Base-by-base conservation (phyloP, 768 basidiomycete genomes). In the Leucogyrophana mollusca region DNA sequence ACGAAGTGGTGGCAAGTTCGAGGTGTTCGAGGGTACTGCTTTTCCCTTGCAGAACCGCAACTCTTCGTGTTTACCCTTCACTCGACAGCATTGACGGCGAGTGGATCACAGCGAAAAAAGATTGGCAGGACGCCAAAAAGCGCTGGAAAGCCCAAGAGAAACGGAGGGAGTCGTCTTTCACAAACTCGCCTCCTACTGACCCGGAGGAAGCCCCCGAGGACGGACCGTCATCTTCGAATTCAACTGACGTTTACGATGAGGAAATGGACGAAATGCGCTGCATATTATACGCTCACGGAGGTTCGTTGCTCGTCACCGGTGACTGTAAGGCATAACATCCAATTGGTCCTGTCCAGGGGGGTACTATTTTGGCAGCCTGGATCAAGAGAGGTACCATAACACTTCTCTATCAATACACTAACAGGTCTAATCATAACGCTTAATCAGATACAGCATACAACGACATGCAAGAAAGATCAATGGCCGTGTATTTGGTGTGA, bases 1-100 rank as follows among this genome's bases (percentile, higher is more conserved):
- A 80, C 82, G 4, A 94, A 94, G 61, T 98, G 95, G 94, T 98
- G 95, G 95, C 94, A 96, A 66, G 92, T 94, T 25, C 83, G 94
- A 34, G 85, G 87, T 16, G 61, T 92, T 37, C 69, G 79, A 43
- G 94, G 93, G 93, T 82, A 70, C 61, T 68, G 69, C 56, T 56
- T 64, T 61, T 55, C 16, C 60, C 32, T 46, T 45, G 6, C 48
- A 51, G 35, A 20, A 27, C 11, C 63, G 52, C 16, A 44, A 46
- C 23, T 47, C 47, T 30, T 46, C 25, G 47, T 45, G 40, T 21
- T 61, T 55, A 53, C 46, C 45, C 33, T 43, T 37, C 20, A 40
- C 14, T 10, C 18, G 18, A 50, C 45, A 91, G 92, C 6, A 78
- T 95, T 9, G 81, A 90, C 58, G 90, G 77, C 0, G 88, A 95